Percentiles rank a stretch among this genome's conserved stretches.
Conservation (phyloP, 257 asterid species). For the Nicotiana tomentosiformis region DNA sequence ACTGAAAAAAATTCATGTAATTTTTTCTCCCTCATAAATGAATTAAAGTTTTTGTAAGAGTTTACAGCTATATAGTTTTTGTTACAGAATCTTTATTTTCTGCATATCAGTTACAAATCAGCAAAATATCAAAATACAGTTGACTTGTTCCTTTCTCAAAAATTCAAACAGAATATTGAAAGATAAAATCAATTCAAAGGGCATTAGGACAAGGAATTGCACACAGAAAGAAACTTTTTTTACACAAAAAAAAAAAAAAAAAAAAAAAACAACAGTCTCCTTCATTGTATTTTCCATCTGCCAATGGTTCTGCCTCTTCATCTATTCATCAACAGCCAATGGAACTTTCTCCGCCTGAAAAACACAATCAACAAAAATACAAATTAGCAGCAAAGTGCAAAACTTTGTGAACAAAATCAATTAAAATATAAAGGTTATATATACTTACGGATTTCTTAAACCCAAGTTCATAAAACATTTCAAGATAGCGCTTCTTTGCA, state of each 20-base stretch:
- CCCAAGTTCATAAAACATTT: slow-evolving; percentile 11
- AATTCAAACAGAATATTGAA: background rate
- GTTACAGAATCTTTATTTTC: no score
- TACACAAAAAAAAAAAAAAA: background rate
- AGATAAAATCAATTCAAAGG: slow-evolving; percentile 1
- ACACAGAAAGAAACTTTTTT: background rate
- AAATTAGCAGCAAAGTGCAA: background rate
- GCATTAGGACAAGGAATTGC: background rate
- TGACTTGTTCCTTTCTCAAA: background rate
- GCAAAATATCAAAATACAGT: no score
- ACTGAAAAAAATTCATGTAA: background rate
- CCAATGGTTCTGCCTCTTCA: background rate
- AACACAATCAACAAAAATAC: background rate
- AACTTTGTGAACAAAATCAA: background rate
- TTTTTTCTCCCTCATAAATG: background rate
- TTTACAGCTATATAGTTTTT: no score
- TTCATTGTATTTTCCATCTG: background rate
- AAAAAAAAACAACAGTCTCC: background rate
- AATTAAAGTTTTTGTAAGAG: background rate
- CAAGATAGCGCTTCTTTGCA: slow-evolving; percentile 13
- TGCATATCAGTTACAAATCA: no score
- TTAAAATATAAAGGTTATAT: background rate
- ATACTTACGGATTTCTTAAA: slow-evolving; percentile 3
- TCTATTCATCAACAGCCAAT: slow-evolving; percentile 11
- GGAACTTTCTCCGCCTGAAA: slow-evolving; percentile 12